Percentiles rank a stretch among this genome's conserved stretches.
Evolutionary conservation across 305 asterid genomes (phyloP).

Genomic region (Fraxinus greggii): DNA sequence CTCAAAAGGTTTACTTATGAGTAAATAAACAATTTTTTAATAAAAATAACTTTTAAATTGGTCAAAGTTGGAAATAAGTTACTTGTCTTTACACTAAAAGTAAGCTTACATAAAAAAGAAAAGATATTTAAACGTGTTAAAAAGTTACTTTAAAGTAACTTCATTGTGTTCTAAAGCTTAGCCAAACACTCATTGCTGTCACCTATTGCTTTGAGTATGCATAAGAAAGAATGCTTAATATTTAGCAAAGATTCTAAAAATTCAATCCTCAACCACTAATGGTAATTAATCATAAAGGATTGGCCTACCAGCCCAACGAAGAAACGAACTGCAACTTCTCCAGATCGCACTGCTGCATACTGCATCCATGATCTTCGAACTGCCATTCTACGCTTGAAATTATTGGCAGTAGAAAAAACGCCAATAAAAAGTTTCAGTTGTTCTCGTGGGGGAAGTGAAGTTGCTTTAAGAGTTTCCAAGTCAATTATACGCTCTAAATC

Average conservation of each 20-base stretch:
- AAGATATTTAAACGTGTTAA: background rate
- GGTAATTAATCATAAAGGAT: conserved; percentile 5
- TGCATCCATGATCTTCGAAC: conserved; percentile 99
- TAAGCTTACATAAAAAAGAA: background rate
- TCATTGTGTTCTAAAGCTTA: background rate
- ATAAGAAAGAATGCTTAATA: background rate
- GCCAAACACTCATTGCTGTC: background rate
- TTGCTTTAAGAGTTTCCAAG: conserved; percentile 72
- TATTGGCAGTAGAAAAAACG: conserved; percentile 85
- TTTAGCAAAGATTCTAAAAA: background rate
- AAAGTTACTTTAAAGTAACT: background rate
- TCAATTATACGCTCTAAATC: conserved; percentile 75
- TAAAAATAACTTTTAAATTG: background rate
- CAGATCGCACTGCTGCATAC: conserved; percentile 72
- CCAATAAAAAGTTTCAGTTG: conserved; percentile 73
- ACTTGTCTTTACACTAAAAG: no score
- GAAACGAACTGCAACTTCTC: conserved; percentile 86
- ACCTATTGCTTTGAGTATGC: background rate
- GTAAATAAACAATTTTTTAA: background rate
- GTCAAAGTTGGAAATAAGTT: background rate
- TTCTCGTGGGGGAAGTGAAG: conserved; percentile 48
- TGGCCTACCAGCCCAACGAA: conserved; percentile 93
- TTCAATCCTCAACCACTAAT: background rate
- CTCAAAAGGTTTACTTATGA: background rate
- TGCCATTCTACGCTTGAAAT: conserved; percentile 97